phyloP scores from a whole-genome alignment of 768 basidiomycete species.

The Phaffia tasmanica region DNA sequence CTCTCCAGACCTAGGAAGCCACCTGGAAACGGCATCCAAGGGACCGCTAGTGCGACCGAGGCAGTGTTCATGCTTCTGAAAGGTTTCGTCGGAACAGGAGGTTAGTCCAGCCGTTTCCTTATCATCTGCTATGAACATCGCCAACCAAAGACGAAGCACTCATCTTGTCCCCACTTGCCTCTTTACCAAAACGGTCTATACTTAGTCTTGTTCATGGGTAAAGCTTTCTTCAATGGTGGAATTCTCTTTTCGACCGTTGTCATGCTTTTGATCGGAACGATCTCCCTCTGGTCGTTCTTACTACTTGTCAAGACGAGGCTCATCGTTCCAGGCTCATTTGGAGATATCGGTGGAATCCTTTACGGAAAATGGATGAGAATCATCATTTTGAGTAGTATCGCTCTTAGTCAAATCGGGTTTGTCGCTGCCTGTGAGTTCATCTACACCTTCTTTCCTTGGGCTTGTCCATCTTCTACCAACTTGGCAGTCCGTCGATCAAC shows the following conservation, averaged over 20 bases:
- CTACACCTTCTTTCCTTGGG: slow-evolving; percentile 11
- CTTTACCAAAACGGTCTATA: slow-evolving; percentile 56
- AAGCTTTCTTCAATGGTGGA: slow-evolving; percentile 92
- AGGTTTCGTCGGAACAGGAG: slow-evolving; percentile 24
- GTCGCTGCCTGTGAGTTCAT: slow-evolving; percentile 26
- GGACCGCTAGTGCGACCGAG: slow-evolving; percentile 24
- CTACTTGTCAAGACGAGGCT: slow-evolving; percentile 78
- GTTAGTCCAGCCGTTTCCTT: background rate
- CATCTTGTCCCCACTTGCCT: no score
- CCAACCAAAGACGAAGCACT: no score
- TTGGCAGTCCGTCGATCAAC: background rate
- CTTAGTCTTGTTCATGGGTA: slow-evolving; percentile 80
- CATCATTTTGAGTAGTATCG: slow-evolving; percentile 73
- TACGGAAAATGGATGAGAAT: slow-evolving; percentile 92
- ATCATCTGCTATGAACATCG: background rate
- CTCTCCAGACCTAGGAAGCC: slow-evolving; percentile 11
- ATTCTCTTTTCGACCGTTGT: slow-evolving; percentile 73
- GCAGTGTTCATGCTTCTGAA: slow-evolving; percentile 25
- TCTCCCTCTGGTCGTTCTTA: slow-evolving; percentile 88
- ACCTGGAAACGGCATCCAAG: slow-evolving; percentile 11
- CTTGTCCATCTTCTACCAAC: background rate
- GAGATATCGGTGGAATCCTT: slow-evolving; percentile 81
- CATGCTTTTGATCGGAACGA: slow-evolving; percentile 65
- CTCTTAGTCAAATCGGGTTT: slow-evolving; percentile 54
- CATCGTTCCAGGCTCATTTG: slow-evolving; percentile 49